These are phyloP conservation scores for Kurtzmaniella quercitrusa DNA, from an alignment of 1,139 yeast genomes.

Conservation along the genomic window DNA sequence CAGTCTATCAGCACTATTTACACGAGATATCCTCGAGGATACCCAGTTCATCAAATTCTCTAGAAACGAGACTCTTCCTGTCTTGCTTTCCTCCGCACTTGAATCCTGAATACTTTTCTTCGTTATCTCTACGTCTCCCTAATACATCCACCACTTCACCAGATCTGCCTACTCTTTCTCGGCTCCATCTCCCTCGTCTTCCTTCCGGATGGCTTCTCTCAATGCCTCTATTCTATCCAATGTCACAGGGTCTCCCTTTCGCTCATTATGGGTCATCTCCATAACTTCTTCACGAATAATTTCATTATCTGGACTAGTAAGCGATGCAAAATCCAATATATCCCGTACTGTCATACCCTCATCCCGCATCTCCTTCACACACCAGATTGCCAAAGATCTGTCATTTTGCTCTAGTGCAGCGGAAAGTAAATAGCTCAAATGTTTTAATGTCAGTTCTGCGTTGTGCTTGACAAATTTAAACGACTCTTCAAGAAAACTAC, in stretches of 20 bases:
- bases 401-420: slow-evolving; percentile 24
- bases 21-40: no score
- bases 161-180: background rate
- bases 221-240: background rate
- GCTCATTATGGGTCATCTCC: background rate
- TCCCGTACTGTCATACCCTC: slow-evolving; percentile 27
- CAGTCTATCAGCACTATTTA: no score
- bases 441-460: background rate
- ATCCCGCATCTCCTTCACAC: slow-evolving; percentile 26
- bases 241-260: background rate
- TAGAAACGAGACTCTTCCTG: no score
- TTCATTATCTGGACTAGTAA: background rate
- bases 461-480: background rate
- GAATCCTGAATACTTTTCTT: no score
- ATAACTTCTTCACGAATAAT: background rate
- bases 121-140: no score
- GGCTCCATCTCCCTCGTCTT: background rate
- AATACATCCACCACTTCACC: no score
- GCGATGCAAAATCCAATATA: slow-evolving; percentile 11
- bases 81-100: no score
- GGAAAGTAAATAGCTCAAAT: slow-evolving; percentile 16
- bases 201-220: background rate
- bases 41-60: no score
- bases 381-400: slow-evolving; percentile 24
- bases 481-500: background rate